These are phyloP conservation scores for Zygotorulaspora chibaensis DNA, from an alignment of 805 yeast species.

Conservation along the genomic window DNA sequence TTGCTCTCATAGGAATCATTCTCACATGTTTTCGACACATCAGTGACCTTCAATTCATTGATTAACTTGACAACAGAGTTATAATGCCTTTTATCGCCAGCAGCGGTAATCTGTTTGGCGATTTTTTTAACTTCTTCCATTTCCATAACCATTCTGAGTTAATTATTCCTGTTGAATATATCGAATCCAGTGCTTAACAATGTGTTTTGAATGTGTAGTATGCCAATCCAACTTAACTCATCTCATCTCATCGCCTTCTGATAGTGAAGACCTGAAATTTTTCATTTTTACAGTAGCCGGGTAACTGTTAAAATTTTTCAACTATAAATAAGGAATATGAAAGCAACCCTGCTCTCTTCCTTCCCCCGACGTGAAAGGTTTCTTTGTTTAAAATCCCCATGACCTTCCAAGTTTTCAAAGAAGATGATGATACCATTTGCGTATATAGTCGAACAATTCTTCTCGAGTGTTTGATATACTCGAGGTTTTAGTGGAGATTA, in stretches of 20 bases:
- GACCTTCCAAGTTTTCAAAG: slow-evolving; percentile 40
- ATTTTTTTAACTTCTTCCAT: slow-evolving; percentile 27
- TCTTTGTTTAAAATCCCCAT: slow-evolving; percentile 20
- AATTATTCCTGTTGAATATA: too few species aligned
- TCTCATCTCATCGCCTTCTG: slow-evolving; percentile 19
- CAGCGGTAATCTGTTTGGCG: slow-evolving; percentile 27
- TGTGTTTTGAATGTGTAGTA: not conserved
- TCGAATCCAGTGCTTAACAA: too few species aligned
- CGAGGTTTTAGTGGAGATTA: slow-evolving; percentile 38
- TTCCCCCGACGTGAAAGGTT: slow-evolving; percentile 2
- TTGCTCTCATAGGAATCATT: slow-evolving; percentile 22
- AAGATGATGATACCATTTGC: slow-evolving; percentile 37
- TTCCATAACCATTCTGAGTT: slow-evolving; percentile 14
- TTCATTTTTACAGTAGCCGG: slow-evolving; percentile 2
- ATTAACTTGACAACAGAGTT: slow-evolving; percentile 31
- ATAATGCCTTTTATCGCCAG: slow-evolving; percentile 31
- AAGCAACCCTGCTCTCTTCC: too few species aligned
- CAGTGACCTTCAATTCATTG: slow-evolving; percentile 17
- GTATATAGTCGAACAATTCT: slow-evolving; percentile 36
- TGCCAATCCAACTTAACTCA: slow-evolving; percentile 10
- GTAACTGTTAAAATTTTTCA: not conserved
- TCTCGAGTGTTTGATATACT: slow-evolving; percentile 15
- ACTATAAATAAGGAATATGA: not conserved
- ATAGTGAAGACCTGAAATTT: slow-evolving; percentile 6
- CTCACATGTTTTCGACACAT: slow-evolving; percentile 5